Base-by-base conservation (phyloP, 305 asterid species). In the Fraxinus greggii region DNA sequence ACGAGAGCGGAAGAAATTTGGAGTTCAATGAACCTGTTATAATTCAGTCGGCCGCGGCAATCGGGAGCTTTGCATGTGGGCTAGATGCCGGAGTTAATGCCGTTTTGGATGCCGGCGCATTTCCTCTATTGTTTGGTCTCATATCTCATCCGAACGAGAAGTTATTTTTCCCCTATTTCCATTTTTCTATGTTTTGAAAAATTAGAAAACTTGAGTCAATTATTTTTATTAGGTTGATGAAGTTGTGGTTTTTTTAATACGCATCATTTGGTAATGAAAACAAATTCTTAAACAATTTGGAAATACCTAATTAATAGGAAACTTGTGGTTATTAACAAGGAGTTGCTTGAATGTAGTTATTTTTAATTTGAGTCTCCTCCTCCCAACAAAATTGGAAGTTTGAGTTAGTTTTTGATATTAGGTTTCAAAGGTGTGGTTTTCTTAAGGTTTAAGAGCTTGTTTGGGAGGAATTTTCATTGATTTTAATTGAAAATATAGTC, bases 61-160 rank as follows among this genome's bases (percentile, higher is more conserved):
- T 96, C 42, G 99, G 99, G 48, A 96, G 99, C 90, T 96, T 96
- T 69, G 97, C 99, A 35, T 96, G 99, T 85, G 98, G 98, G 54
- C 87, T 94, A 72, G 97, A 90, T 83, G 90, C 88, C 3, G 99
- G 99, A 69, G 98, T 92, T 51, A 87, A 91, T 88, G 97, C 98
- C 23, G 99, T 96, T 23, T 83, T 94, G 77, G 98, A 91, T 70
- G 94, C 97, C 10, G 97, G 99, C 59, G 98, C 97, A 32, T 92
- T 94, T 83, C 92, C 90, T 17, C 79, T 93, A 72, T 85, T 96
- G 78, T 83, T 91, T 78, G 75, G 83, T 78, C 95, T 96, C 29
- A 87, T 96, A 86, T 91, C 91, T 54, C 90, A 93, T 91, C 89
- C 42, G 28, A 94, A 93, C 82, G 90, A 90, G 77, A 96, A 96